Conservation (phyloP, 2,329 filamentous ascomycete genomes). For the Didymosphaeria variabile region DNA sequence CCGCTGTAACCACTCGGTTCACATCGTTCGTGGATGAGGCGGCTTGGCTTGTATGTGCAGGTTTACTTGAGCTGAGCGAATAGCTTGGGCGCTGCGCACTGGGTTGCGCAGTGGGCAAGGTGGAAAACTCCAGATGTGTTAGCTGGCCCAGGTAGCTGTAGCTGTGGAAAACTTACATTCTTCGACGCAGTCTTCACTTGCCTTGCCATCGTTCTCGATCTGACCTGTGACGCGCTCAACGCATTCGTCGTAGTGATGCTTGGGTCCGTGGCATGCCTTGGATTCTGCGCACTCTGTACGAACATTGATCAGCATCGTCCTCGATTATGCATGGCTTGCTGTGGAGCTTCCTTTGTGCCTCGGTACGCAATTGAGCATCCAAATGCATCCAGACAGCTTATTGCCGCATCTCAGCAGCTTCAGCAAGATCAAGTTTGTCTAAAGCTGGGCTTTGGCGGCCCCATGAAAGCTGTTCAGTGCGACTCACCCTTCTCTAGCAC, state of each 20-base stretch:
- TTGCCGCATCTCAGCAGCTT: slow-evolving; percentile 7
- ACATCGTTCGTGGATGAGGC: slow-evolving; percentile 23
- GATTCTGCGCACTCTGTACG: slow-evolving; percentile 86
- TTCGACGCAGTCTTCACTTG: slow-evolving; percentile 96
- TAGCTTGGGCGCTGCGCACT: slow-evolving; percentile 95
- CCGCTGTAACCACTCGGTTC: slow-evolving; percentile 26
- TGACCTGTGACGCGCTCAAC: slow-evolving; percentile 85
- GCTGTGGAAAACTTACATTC: slow-evolving; percentile 78
- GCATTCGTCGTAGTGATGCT: slow-evolving; percentile 99
- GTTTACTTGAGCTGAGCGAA: slow-evolving; percentile 89
- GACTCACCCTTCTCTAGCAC: slow-evolving; percentile 89
- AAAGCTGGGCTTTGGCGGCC: background rate
- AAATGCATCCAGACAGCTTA: slow-evolving; percentile 8
- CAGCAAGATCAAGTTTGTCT: background rate
- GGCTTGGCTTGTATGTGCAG: slow-evolving; percentile 14
- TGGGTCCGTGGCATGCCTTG: slow-evolving; percentile 81
- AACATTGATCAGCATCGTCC: slow-evolving; percentile 32
- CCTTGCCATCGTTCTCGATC: slow-evolving; percentile 76
- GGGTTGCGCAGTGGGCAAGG: slow-evolving; percentile 91
- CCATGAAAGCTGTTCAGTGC: slow-evolving; percentile 5
- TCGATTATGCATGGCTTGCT: slow-evolving; percentile 6
- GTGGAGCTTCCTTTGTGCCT: slow-evolving; percentile 4
- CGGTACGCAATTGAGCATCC: slow-evolving; percentile 22
- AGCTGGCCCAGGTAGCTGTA: slow-evolving; percentile 12
- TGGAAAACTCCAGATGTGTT: slow-evolving; percentile 82